These are phyloP conservation scores for Acacia pycnantha DNA, from an alignment of 331 rosid species.

Conservation along the genomic window DNA sequence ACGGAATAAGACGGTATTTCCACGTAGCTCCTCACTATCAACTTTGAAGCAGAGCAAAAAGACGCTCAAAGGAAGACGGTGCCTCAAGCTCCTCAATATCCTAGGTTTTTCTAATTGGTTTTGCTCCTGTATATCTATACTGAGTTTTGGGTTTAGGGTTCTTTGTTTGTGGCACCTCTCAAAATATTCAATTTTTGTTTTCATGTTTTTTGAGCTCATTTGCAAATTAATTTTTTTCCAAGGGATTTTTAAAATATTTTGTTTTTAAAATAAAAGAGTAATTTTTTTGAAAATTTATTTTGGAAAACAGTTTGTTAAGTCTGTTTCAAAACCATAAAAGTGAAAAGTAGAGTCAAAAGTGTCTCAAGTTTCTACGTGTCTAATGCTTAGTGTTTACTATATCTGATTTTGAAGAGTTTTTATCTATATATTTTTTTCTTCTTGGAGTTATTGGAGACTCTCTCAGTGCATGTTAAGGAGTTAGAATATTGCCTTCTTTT, in stretches of 20 bases:
- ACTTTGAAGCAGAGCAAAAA: background rate
- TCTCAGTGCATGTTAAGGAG: background rate
- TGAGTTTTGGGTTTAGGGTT: background rate
- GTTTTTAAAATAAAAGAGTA: background rate
- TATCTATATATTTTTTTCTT: background rate
- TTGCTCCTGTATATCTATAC: background rate
- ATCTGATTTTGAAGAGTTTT: background rate
- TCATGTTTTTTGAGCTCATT: background rate
- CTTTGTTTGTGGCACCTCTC: background rate
- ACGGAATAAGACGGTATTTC: background rate
- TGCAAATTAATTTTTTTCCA: background rate
- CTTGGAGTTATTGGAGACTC: conserved; percentile 13
- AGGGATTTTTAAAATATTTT: background rate
- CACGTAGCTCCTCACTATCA: background rate
- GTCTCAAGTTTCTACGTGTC: background rate
- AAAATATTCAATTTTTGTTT: background rate
- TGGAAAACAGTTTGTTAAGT: background rate
- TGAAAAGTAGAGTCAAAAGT: background rate
- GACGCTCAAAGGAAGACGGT: background rate
- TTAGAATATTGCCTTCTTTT: background rate
- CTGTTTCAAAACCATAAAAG: background rate
- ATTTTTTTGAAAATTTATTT: background rate
- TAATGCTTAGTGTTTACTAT: background rate
- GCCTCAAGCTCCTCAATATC: background rate
- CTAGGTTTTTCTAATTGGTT: background rate